phyloP scores from a whole-genome alignment of 2,329 filamentous ascomycete genomes.

The Fusarium veterinarium region DNA sequence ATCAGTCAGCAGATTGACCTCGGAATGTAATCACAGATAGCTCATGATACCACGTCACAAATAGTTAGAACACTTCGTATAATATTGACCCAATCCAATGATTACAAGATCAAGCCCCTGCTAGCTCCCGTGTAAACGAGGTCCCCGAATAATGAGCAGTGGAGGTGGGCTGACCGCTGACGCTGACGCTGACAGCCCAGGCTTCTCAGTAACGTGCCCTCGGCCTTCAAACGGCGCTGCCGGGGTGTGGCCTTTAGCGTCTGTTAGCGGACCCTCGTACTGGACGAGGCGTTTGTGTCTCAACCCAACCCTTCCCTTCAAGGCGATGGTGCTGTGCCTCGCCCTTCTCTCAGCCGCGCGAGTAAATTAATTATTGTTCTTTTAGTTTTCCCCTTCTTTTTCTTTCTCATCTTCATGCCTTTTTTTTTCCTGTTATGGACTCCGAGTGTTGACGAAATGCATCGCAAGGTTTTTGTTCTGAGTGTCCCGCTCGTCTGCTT shows the following conservation, averaged over 20 bases:
- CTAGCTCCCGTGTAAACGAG: slow-evolving; percentile 31
- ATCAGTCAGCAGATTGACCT: neutral
- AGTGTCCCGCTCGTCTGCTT: slow-evolving; percentile 34
- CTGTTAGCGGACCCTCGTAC: slow-evolving; percentile 6
- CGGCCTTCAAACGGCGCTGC: neutral
- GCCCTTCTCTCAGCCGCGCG: slow-evolving; percentile 20
- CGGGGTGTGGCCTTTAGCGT: neutral
- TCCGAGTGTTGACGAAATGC: slow-evolving; percentile 28
- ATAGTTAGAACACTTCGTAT: slow-evolving; percentile 16
- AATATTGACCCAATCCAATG: neutral
- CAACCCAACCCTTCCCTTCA: slow-evolving; percentile 22
- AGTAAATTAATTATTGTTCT: slow-evolving; percentile 3
- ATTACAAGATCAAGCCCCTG: slow-evolving; percentile 13
- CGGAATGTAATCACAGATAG: slow-evolving; percentile 7
- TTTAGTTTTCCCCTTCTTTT: neutral
- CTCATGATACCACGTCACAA: slow-evolving; percentile 8
- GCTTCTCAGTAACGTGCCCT: slow-evolving; percentile 17
- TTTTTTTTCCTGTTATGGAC: neutral
- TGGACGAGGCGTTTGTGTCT: slow-evolving; percentile 12
- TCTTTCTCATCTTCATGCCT: neutral
- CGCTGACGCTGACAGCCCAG: neutral
- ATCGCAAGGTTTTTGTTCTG: slow-evolving; percentile 35
- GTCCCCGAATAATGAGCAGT: slow-evolving; percentile 5
- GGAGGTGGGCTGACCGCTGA: slow-evolving; percentile 16
- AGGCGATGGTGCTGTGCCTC: slow-evolving; percentile 6